Evolutionary conservation across 2,329 filamentous ascomycete species (phyloP).

Genomic region (Spiromastix sp.): DNA sequence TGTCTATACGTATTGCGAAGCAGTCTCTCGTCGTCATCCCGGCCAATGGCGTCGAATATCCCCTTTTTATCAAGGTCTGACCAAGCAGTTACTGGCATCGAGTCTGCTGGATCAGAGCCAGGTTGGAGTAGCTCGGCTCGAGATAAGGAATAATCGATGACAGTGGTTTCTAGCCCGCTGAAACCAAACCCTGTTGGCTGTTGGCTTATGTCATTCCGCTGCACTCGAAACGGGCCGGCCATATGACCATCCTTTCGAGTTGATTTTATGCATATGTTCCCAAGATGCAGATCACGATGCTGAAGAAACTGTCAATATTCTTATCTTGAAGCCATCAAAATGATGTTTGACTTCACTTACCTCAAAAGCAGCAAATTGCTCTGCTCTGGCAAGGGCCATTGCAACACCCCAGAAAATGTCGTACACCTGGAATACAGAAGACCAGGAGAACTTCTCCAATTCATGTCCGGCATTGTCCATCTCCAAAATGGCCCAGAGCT

Average conservation of each 20-base stretch:
- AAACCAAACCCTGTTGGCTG: slow-evolving; percentile 37
- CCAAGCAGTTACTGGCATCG: slow-evolving; percentile 24
- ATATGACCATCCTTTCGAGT: slow-evolving; percentile 21
- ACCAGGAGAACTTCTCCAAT: slow-evolving; percentile 37
- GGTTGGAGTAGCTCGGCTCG: slow-evolving; percentile 40
- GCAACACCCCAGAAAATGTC: slow-evolving; percentile 60
- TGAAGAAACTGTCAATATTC: slow-evolving; percentile 15
- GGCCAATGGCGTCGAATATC: slow-evolving; percentile 32
- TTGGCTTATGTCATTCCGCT: slow-evolving; percentile 20
- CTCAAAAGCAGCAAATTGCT: slow-evolving; percentile 51
- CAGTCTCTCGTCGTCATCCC: slow-evolving; percentile 31
- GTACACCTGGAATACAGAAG: slow-evolving; percentile 41
- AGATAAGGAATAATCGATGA: slow-evolving; percentile 60
- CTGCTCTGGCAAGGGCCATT: slow-evolving; percentile 50
- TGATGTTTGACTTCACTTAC: slow-evolving; percentile 18
- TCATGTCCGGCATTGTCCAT: slow-evolving; percentile 57
- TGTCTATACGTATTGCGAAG: slow-evolving; percentile 33
- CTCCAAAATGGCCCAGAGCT: slow-evolving; percentile 55
- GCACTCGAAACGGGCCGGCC: slow-evolving; percentile 23
- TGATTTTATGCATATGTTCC: slow-evolving; percentile 52
- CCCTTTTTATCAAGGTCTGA: slow-evolving; percentile 34
- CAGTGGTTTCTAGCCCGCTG: slow-evolving; percentile 49
- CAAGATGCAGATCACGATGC: slow-evolving; percentile 56
- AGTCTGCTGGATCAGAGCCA: slow-evolving; percentile 15
- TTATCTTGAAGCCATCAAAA: too few species aligned